Percentiles rank a stretch among this genome's conserved stretches.
These are phyloP conservation scores for Neurospora sp. DNA, from an alignment of 495 filamentous ascomycete species.

Conservation along the genomic window DNA sequence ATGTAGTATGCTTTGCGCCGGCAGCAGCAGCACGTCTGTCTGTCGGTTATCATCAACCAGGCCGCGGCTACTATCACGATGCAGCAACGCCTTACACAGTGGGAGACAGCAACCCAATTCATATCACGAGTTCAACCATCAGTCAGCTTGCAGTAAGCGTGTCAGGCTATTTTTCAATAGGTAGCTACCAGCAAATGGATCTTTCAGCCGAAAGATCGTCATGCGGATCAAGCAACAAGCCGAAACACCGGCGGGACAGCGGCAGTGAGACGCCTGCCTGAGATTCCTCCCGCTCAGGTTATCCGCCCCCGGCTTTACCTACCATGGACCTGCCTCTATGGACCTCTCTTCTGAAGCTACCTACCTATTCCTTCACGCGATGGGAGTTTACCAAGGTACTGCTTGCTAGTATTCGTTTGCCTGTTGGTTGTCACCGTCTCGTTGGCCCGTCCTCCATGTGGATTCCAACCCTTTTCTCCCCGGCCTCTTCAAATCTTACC, in stretches of 20 bases:
- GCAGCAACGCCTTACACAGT: neutral
- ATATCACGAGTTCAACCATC: neutral
- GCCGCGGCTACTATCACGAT: neutral
- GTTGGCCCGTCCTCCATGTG: neutral
- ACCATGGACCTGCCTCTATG: neutral
- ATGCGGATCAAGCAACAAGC: too few species aligned
- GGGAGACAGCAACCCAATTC: neutral
- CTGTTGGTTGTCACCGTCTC: neutral
- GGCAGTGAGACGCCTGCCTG: neutral
- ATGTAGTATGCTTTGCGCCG: neutral
- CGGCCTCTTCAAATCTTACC: neutral
- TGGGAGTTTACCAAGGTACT: neutral
- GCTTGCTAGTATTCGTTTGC: neutral
- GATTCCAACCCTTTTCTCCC: neutral
- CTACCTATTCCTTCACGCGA: neutral
- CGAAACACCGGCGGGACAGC: too few species aligned
- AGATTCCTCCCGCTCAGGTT: neutral
- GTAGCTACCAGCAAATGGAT: neutral
- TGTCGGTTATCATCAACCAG: neutral
- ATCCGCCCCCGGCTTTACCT: neutral
- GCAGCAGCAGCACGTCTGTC: neutral
- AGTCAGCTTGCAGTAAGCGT: neutral
- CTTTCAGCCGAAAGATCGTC: neutral
- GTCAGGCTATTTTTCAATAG: neutral
- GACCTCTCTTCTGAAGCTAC: neutral